These are phyloP conservation scores for Wallacemonas sp. DNA, from an alignment of 208 protist species.

Conservation along the genomic window DNA sequence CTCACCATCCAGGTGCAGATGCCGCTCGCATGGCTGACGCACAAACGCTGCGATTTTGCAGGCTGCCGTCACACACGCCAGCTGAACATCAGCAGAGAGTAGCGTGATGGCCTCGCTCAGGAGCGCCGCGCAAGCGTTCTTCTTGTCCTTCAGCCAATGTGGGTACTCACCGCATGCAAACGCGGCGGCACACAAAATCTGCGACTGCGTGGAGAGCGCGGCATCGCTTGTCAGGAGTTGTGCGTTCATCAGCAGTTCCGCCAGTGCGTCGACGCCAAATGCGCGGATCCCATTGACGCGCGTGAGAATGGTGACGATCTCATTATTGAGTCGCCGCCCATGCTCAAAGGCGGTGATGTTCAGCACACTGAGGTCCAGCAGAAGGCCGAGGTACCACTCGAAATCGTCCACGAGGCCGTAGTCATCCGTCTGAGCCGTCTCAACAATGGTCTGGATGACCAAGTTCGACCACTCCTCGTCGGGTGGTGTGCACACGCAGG, in stretches of 20 bases:
- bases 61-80: conserved; percentile 79
- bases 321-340: conserved; percentile 85
- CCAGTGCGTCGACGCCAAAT: conserved; percentile 68
- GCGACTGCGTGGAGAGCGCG: conserved; percentile 61
- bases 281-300: conserved; percentile 92
- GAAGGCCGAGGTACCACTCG: conserved; percentile 97
- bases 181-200: conserved; percentile 88
- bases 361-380: conserved; percentile 89
- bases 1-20: conserved; percentile 48
- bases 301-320: conserved; percentile 94
- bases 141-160: conserved; percentile 69
- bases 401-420: conserved; percentile 95
- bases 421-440: conserved; percentile 78
- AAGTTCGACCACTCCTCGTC: conserved; percentile 93
- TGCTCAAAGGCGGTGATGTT: conserved; percentile 63
- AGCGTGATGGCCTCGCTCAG: conserved; percentile 39
- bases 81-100: conserved; percentile 82
- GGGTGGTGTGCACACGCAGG: conserved; percentile 47
- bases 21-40: conserved; percentile 43
- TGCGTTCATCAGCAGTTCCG: conserved; percentile 46
- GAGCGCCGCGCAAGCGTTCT: conserved; percentile 41
- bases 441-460: conserved; percentile 90
- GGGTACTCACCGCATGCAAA: conserved; percentile 95
- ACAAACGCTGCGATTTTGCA: conserved; percentile 91
- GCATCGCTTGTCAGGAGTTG: conserved; percentile 46